These are phyloP conservation scores for Diatrype stigma DNA, from an alignment of 2,329 filamentous ascomycete species.

Conservation along the genomic window DNA sequence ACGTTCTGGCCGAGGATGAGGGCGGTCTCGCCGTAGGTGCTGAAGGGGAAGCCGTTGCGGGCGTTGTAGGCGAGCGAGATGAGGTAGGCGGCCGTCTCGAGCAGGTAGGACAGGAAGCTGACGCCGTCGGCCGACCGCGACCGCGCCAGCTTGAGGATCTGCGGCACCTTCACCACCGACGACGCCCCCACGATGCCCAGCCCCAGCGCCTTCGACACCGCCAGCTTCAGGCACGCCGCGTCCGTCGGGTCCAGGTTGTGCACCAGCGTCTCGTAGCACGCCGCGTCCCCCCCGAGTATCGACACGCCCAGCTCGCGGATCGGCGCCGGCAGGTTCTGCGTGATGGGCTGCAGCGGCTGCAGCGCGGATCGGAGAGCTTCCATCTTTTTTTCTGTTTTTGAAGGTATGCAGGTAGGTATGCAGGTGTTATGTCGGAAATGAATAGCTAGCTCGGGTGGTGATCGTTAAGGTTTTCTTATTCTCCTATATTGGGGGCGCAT, in stretches of 20 bases:
- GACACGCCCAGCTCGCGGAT: conserved; percentile 71
- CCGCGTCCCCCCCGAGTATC: conserved; percentile 74
- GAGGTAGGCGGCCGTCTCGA: conserved; percentile 84
- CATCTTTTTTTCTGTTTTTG: no score
- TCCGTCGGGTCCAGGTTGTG: conserved; percentile 78
- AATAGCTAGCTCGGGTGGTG: no score
- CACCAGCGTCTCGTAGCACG: conserved; percentile 82
- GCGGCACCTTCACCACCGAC: conserved; percentile 91
- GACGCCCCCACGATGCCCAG: conserved; percentile 90
- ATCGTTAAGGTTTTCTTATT: no score
- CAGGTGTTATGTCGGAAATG: no score
- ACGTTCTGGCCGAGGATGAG: conserved; percentile 92
- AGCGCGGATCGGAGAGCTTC: conserved; percentile 58
- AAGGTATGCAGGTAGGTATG: no score
- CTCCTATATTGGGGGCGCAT: no score
- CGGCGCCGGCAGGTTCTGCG: conserved; percentile 67
- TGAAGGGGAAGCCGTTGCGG: conserved; percentile 89
- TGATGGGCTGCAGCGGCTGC: conserved; percentile 62
- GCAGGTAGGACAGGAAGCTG: conserved; percentile 84
- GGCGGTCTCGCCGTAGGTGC: conserved; percentile 92
- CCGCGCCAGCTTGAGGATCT: conserved; percentile 86
- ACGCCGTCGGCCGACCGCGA: conserved; percentile 80
- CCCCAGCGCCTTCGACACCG: conserved; percentile 85
- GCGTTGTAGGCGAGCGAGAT: conserved; percentile 91
- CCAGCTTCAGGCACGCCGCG: conserved; percentile 79